Percentiles rank a stretch among this genome's conserved stretches.
Evolutionary conservation across 208 protist genomes (phyloP).

Genomic region (Leishmania tropica): DNA sequence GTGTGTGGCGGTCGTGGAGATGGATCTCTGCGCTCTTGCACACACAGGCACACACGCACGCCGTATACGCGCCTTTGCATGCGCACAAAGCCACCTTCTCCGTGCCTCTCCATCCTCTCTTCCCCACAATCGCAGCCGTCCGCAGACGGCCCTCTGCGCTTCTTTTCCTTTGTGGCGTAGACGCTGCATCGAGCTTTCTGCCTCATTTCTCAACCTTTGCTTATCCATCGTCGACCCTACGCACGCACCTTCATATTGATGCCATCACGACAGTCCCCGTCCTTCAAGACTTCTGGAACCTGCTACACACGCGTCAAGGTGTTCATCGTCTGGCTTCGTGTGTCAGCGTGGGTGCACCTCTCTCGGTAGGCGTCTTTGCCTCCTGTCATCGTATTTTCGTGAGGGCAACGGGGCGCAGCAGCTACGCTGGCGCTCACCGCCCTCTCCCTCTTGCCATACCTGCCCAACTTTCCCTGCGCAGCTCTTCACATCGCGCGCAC

Average conservation of each 20-base stretch:
- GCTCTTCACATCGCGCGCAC: background rate
- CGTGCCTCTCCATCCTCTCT: background rate
- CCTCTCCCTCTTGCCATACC: background rate
- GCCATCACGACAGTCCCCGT: background rate
- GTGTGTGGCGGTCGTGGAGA: background rate
- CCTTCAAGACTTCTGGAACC: background rate
- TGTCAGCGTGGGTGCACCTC: background rate
- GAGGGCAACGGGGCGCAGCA: background rate
- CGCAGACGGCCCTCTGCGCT: background rate
- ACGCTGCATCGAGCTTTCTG: background rate
- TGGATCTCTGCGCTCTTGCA: background rate
- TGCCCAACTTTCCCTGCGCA: background rate
- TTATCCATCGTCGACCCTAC: background rate
- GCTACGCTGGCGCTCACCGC: background rate
- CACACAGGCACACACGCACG: background rate
- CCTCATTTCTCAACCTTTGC: background rate
- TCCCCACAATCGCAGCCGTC: background rate
- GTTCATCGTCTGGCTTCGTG: background rate
- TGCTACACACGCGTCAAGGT: background rate
- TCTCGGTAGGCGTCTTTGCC: background rate
- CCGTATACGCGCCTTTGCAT: background rate
- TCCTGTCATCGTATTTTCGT: background rate
- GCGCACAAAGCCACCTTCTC: background rate
- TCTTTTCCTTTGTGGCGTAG: background rate
- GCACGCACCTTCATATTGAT: background rate